A percentile compares a stretch with the other conserved stretches of the same genome.
phyloP scores from a whole-genome alignment of 805 yeast species.

The Candida multigemmis region DNA sequence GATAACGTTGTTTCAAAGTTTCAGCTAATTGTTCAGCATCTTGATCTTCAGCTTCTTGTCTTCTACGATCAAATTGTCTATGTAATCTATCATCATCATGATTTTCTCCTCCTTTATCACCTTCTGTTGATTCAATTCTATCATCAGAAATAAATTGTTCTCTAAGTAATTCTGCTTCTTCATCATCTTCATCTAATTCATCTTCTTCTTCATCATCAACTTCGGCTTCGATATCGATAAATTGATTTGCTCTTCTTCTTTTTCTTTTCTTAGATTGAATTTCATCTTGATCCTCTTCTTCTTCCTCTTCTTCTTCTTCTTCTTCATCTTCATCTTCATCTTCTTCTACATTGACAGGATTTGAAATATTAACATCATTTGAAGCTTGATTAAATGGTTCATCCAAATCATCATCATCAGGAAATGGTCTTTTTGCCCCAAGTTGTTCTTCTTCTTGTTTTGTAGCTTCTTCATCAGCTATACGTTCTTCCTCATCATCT shows the following conservation, averaged over 20 bases:
- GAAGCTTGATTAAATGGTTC: too few species aligned
- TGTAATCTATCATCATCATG: slow-evolving; percentile 68
- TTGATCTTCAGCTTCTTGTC: slow-evolving; percentile 81
- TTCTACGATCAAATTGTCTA: slow-evolving; percentile 81
- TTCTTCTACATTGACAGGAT: slow-evolving; percentile 9
- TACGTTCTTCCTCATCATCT: too few species aligned
- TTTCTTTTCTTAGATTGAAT: slow-evolving; percentile 38
- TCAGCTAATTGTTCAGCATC: slow-evolving; percentile 94
- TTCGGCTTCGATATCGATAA: slow-evolving; percentile 97
- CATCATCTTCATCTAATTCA: slow-evolving; percentile 83
- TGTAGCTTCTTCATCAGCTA: too few species aligned
- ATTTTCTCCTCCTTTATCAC: slow-evolving; percentile 28
- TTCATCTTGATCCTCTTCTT: slow-evolving; percentile 40
- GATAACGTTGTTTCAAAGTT: slow-evolving; percentile 84
- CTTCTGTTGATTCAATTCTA: slow-evolving; percentile 54
- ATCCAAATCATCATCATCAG: too few species aligned
- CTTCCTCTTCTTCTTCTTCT: slow-evolving; percentile 44
- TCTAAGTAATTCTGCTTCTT: slow-evolving; percentile 75
- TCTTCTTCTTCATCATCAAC: slow-evolving; percentile 97
- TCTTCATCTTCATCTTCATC: slow-evolving; percentile 39
- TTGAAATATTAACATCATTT: too few species aligned
- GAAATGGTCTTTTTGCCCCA: too few species aligned
- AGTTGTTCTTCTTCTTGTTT: too few species aligned
- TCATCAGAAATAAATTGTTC: slow-evolving; percentile 80
- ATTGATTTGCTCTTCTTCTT: slow-evolving; percentile 61